phyloP scores from a whole-genome alignment of 179 eudicot genomes.

The Carnegiea gigantea region DNA sequence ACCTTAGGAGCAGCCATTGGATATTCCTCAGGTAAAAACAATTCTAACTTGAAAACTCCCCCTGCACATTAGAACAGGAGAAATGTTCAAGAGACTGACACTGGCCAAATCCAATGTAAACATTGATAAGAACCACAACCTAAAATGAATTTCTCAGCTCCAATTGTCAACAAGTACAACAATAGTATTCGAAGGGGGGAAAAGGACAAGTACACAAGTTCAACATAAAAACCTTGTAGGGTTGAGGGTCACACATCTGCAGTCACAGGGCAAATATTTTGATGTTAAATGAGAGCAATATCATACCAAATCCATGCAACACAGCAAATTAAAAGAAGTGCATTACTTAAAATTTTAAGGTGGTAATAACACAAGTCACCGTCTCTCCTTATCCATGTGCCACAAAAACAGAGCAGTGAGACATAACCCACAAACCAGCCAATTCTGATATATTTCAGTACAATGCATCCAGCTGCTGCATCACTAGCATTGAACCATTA shows the following conservation, averaged over 20 bases:
- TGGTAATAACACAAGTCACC: not conserved
- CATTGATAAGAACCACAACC: not conserved
- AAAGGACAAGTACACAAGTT: not conserved
- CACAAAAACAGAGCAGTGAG: not conserved
- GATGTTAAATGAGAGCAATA: not conserved
- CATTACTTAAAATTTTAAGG: not conserved
- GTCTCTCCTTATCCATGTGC: not conserved
- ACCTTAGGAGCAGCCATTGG: conserved; percentile 99
- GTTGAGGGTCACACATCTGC: conserved; percentile 2
- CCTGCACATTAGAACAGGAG: conserved; percentile 39
- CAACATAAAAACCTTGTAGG: not conserved
- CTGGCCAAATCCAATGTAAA: not conserved
- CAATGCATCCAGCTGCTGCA: not conserved
- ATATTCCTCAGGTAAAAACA: conserved; percentile 96
- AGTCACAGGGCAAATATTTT: not conserved
- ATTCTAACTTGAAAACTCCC: conserved; percentile 93
- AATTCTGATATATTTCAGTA: not conserved
- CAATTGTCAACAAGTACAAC: not conserved
- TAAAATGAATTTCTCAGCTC: not conserved
- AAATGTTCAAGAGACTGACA: not conserved
- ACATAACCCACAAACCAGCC: not conserved
- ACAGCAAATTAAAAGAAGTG: not conserved
- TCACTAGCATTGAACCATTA: not conserved
- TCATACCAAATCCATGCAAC: not conserved
- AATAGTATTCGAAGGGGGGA: not conserved